Evolutionary conservation across 371 early-diverging fungal genomes (phyloP), one percentile per base, ranked within the genome.

Genomic region (Haplosporangium sp.): DNA sequence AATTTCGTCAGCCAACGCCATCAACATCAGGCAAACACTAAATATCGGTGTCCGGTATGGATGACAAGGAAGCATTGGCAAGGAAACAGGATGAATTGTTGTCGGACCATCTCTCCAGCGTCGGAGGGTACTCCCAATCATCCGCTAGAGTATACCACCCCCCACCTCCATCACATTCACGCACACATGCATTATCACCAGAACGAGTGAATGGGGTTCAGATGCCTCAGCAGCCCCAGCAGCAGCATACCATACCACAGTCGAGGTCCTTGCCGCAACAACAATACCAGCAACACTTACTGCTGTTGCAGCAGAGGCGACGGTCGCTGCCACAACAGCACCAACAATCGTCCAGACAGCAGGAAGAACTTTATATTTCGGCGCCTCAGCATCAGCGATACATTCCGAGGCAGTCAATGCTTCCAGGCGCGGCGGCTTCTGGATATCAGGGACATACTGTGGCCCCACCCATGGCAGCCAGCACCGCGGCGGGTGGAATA

Each of bases 71-170:
- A 16, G n/a, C 45, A 5, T 29, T 67, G 41, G 47, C 59, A 2
- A 38, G 54, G 11, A 46, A 59, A 36, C 59, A 59, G 47, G 54
- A 67, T 18, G 53, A 59, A 43, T 5, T 67, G 54, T 46, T 59
- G 10, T 29, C 59, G 16, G 60, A 67, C 13, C 67, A 67, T 53
- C 60, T 59, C 12, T 67, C 60, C 12, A 59, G 60, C 38, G 67
- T 67, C 1, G 67, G 59, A 13, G 60, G 54, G 5, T 59, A 59
- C n/a, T 20, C 36, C 13, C 16, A 12, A 5, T 0, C 20, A 1
- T 38, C 53, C 1, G 18, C 38, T 2, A 57, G 40, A 1, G 3
- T 51, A 3, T 36, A 38, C 13, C 52, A 52, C 12, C 42, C 51
- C 16, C 14, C 38, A 10, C 8, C 42, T 16, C 21, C 62, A 13